A percentile compares a stretch with the other conserved stretches of the same genome.
These are phyloP conservation scores for Aspergillus sp. DNA, from an alignment of 2,329 filamentous ascomycete species.

Conservation along the genomic window DNA sequence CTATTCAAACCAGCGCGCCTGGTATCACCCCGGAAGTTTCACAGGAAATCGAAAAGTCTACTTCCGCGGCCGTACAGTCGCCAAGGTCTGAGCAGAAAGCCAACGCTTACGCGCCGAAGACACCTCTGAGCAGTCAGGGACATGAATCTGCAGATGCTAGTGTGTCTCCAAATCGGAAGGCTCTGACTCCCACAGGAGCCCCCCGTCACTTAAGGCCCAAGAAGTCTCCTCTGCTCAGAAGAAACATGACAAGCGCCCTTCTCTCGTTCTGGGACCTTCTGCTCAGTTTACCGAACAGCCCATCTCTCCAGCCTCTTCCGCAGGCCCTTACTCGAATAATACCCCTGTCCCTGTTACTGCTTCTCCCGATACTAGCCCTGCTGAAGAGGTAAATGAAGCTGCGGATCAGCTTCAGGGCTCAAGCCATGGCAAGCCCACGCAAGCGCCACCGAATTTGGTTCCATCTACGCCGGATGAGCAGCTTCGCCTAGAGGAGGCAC, in stretches of 20 bases:
- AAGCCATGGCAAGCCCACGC: slow-evolving; percentile 18
- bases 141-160: slow-evolving; percentile 16
- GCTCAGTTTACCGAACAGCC: slow-evolving; percentile 28
- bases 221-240: slow-evolving; percentile 14
- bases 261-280: slow-evolving; percentile 22
- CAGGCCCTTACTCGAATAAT: slow-evolving; percentile 64
- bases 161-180: slow-evolving; percentile 14
- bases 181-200: slow-evolving; percentile 9
- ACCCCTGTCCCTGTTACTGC: slow-evolving; percentile 65
- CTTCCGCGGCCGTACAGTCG: slow-evolving; percentile 34
- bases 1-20: slow-evolving; percentile 5
- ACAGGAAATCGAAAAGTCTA: slow-evolving; percentile 7
- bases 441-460: slow-evolving; percentile 23
- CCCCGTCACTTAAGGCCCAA: slow-evolving; percentile 12
- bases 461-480: slow-evolving; percentile 56
- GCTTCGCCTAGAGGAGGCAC: slow-evolving; percentile 52
- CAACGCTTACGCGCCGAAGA: slow-evolving; percentile 14
- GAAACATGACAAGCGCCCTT: slow-evolving; percentile 24
- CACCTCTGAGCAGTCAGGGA: slow-evolving; percentile 17
- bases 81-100: slow-evolving; percentile 31
- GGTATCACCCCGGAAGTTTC: slow-evolving; percentile 6
- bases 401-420: slow-evolving; percentile 38
- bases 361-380: slow-evolving; percentile 71
- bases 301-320: slow-evolving; percentile 58
- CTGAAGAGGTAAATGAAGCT: slow-evolving; percentile 51